Conservation (phyloP, 208 protist species). For the Kentomonas sorsogonicus region DNA sequence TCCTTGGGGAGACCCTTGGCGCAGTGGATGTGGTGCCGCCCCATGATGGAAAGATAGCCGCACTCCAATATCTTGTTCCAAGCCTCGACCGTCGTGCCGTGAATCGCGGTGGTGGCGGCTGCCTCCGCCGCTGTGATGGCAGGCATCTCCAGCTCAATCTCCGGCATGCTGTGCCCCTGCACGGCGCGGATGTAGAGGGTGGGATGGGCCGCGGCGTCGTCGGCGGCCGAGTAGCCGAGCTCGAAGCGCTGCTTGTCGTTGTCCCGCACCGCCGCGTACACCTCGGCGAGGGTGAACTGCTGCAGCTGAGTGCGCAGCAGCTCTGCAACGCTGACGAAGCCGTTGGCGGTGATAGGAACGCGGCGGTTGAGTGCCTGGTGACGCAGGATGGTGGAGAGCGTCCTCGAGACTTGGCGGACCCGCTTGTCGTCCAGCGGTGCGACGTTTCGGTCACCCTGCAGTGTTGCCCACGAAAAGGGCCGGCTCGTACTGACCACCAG, state of each 20-base stretch:
- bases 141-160: constrained; percentile 47
- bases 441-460: neutral
- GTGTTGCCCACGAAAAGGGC: too few relatives aligned
- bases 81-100: constrained; percentile 73
- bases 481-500: too few relatives aligned
- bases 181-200: constrained; percentile 65
- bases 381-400: constrained; percentile 60
- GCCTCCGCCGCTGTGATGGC: constrained; percentile 37
- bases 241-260: constrained; percentile 80
- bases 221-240: constrained; percentile 27
- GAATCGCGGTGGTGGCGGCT: constrained; percentile 22
- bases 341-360: constrained; percentile 51
- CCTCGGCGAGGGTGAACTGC: constrained; percentile 20
- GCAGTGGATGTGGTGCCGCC: constrained; percentile 88
- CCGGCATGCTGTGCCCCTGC: constrained; percentile 78
- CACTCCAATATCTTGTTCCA: constrained; percentile 50
- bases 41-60: constrained; percentile 82
- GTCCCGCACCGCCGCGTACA: constrained; percentile 39
- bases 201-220: neutral
- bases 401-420: constrained; percentile 37
- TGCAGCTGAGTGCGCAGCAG: constrained; percentile 30
- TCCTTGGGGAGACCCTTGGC: constrained; percentile 52
- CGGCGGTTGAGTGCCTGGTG: constrained; percentile 53
- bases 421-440: constrained; percentile 4
- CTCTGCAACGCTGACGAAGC: constrained; percentile 51